A percentile compares a stretch with the other conserved stretches of the same genome.
Conservation (phyloP, 768 basidiomycete species). For the Lepiota venenata region DNA sequence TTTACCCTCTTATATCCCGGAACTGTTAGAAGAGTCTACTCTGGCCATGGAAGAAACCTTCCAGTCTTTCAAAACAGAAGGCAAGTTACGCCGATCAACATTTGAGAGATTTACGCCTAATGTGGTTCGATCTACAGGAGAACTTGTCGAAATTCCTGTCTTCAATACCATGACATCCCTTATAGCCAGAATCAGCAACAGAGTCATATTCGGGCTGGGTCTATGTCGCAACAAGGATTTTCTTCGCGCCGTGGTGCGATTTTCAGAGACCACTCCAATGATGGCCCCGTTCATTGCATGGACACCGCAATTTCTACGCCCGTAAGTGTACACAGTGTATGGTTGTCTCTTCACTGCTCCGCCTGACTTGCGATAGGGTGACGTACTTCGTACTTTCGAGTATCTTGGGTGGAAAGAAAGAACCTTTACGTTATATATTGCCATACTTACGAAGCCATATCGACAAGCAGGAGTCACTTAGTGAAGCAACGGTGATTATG, state of each 20-base stretch:
- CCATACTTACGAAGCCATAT: constrained; percentile 26
- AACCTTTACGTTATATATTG: constrained; percentile 24
- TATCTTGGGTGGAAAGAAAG: constrained; percentile 31
- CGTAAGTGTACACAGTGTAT: constrained; percentile 21
- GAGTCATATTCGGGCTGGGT: constrained; percentile 32
- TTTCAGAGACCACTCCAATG: constrained; percentile 29
- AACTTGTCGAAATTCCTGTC: constrained; percentile 19
- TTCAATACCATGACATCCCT: constrained; percentile 36
- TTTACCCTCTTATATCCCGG: constrained; percentile 31
- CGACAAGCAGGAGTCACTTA: constrained; percentile 18
- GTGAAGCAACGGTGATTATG: constrained; percentile 24
- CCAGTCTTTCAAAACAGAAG: constrained; percentile 11
- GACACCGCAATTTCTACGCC: constrained; percentile 26
- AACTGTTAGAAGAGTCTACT: constrained; percentile 32
- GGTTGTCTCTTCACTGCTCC: background rate
- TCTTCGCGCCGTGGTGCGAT: constrained; percentile 29
- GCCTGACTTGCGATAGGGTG: constrained; percentile 16
- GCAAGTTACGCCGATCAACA: constrained; percentile 5
- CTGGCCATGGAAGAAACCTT: constrained; percentile 28
- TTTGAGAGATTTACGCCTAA: background rate
- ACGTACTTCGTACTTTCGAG: constrained; percentile 29
- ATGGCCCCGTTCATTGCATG: constrained; percentile 32
- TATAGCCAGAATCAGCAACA: constrained; percentile 34
- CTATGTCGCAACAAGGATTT: constrained; percentile 33
- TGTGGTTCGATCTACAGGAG: constrained; percentile 15